A percentile compares a stretch with the other conserved stretches of the same genome.
These are phyloP conservation scores for Populus hybrid DNA, from an alignment of 441 rosid genomes.

Conservation along the genomic window DNA sequence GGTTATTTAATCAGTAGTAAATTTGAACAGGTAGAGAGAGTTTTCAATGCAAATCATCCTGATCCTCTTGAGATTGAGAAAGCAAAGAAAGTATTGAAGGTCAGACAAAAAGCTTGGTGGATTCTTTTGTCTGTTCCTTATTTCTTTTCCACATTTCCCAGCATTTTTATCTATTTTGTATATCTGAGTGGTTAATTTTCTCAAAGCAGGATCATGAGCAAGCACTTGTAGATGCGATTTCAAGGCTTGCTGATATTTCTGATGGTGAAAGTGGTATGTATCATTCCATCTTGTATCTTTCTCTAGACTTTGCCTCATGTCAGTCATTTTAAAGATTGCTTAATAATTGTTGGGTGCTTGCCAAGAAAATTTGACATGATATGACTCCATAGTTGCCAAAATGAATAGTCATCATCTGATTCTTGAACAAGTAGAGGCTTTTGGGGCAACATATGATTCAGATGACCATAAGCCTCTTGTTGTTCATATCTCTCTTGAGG, in stretches of 20 bases:
- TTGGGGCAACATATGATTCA: neutral
- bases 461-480: neutral
- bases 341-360: no score
- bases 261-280: slow-evolving; percentile 91
- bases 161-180: slow-evolving; percentile 1
- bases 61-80: slow-evolving; percentile 27
- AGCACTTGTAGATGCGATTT: slow-evolving; percentile 82
- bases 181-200: slow-evolving; percentile 2
- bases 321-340: no score
- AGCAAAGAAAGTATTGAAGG: slow-evolving; percentile 87
- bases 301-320: neutral
- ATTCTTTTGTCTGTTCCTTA: neutral
- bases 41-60: slow-evolving; percentile 66
- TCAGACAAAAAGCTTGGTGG: slow-evolving; percentile 29
- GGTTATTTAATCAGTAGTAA: slow-evolving; percentile 6
- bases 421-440: neutral
- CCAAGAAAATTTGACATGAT: neutral
- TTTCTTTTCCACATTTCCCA: neutral
- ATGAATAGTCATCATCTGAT: neutral
- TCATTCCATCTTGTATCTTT: slow-evolving; percentile 19
- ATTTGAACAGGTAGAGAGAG: slow-evolving; percentile 76
- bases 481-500: neutral
- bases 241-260: slow-evolving; percentile 89
- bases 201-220: slow-evolving; percentile 84
- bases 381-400: neutral